phyloP scores from a whole-genome alignment of 352 stramenopile genomes.

The Phytophthora ramorum region DNA sequence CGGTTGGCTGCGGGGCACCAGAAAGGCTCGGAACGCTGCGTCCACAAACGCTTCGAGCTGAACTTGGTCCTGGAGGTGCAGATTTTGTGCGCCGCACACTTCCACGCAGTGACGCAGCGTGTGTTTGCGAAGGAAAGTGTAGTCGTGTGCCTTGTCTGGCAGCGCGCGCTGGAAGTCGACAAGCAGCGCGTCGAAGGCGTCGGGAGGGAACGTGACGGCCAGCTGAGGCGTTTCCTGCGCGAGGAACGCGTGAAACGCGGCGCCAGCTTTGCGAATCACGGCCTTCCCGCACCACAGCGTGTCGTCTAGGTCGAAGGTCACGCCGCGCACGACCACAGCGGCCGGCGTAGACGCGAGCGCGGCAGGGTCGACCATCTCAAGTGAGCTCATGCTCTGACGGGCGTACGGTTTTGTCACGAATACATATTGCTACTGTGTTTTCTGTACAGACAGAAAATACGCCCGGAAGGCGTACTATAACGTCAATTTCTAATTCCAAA shows the following conservation, averaged over 20 bases:
- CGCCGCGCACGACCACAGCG: conserved; percentile 38
- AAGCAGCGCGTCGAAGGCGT: conserved; percentile 51
- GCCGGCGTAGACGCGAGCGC: too few species aligned
- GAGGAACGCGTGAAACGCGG: conserved; percentile 61
- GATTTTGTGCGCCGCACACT: conserved; percentile 24
- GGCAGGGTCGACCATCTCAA: too few species aligned
- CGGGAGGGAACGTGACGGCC: conserved; percentile 47
- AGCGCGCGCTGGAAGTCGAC: conserved; percentile 47
- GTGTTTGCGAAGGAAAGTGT: conserved; percentile 71
- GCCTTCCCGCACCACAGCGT: conserved; percentile 73
- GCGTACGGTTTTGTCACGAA: too few species aligned
- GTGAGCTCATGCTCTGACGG: too few species aligned
- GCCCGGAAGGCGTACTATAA: too few species aligned
- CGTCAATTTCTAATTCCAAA: too few species aligned
- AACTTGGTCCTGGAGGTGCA: conserved; percentile 26
- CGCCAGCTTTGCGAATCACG: conserved; percentile 54
- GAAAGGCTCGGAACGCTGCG: conserved; percentile 64
- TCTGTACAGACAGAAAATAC: too few species aligned
- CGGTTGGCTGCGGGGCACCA: conserved; percentile 62
- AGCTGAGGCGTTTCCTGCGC: conserved; percentile 39
- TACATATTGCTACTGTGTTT: too few species aligned
- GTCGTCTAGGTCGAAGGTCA: conserved; percentile 86
- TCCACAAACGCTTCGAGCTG: conserved; percentile 51
- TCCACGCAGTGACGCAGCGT: conserved; percentile 57
- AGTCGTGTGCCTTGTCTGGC: conserved; percentile 65